Conservation (phyloP, 164 flowering plant species). For the Dillenia suffruticosa region DNA sequence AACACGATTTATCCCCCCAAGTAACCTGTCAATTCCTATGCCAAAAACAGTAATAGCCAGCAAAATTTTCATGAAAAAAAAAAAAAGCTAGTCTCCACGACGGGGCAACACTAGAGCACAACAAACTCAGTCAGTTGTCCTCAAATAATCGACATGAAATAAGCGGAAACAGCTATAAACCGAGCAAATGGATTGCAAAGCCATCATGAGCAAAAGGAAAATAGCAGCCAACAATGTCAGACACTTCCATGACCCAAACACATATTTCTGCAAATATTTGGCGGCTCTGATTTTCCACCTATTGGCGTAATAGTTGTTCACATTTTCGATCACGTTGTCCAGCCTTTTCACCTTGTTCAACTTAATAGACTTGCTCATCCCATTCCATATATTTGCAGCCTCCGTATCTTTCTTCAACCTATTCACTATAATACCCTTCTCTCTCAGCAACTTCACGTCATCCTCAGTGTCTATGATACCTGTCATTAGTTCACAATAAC, state of each 20-base stretch:
- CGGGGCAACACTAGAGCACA: too few relatives aligned
- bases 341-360: background rate
- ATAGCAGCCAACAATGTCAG: background rate
- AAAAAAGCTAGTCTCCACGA: too few relatives aligned
- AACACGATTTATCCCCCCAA: too few relatives aligned
- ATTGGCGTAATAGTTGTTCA: background rate
- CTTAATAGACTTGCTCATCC: constrained; percentile 1
- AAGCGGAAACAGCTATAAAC: background rate
- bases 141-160: too few relatives aligned
- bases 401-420: background rate
- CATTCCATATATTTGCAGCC: constrained; percentile 3
- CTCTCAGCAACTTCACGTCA: constrained; percentile 1
- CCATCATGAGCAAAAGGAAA: background rate
- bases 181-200: background rate
- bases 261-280: background rate
- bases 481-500: constrained; percentile 1
- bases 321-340: constrained; percentile 1
- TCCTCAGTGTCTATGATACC: background rate
- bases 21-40: too few relatives aligned
- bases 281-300: background rate
- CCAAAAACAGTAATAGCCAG: too few relatives aligned
- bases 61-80: too few relatives aligned
- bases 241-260: background rate
- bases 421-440: background rate
- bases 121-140: too few relatives aligned